Evolutionary conservation across 495 filamentous ascomycete species (phyloP).

Genomic region (Penicillium manginii): DNA sequence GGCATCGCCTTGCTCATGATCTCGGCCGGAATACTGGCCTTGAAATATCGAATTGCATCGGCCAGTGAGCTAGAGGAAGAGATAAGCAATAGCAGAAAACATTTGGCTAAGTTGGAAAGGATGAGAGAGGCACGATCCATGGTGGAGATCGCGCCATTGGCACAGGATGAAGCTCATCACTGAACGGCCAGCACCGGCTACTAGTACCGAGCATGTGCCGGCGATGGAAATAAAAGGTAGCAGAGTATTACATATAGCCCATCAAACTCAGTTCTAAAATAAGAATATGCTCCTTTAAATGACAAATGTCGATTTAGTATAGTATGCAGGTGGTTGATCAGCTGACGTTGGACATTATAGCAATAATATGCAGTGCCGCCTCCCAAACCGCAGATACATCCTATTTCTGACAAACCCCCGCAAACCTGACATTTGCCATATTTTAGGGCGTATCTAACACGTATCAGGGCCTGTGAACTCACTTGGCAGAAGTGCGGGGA

Average conservation of each 20-base stretch:
- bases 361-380: too few relatives aligned
- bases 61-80: constrained; percentile 30
- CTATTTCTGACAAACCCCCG: neutral
- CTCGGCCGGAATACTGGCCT: constrained; percentile 32
- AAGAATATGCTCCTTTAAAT: too few relatives aligned
- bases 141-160: neutral
- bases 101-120: constrained; percentile 22
- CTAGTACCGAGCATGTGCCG: too few relatives aligned
- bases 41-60: constrained; percentile 35
- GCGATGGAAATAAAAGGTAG: too few relatives aligned
- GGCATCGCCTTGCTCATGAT: constrained; percentile 32
- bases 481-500: constrained; percentile 25
- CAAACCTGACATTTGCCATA: neutral
- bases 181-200: too few relatives aligned
- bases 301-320: too few relatives aligned
- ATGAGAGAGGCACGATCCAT: constrained; percentile 13
- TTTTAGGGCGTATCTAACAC: neutral
- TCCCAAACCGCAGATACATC: too few relatives aligned
- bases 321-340: too few relatives aligned
- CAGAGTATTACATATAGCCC: too few relatives aligned
- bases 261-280: too few relatives aligned
- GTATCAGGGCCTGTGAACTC: neutral
- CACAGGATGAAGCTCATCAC: neutral
- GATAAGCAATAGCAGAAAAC: constrained; percentile 18
- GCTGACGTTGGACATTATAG: too few relatives aligned